A percentile compares a stretch with the other conserved stretches of the same genome.
phyloP scores from a whole-genome alignment of 2,329 filamentous ascomycete genomes.

The Colletotrichum sp. region DNA sequence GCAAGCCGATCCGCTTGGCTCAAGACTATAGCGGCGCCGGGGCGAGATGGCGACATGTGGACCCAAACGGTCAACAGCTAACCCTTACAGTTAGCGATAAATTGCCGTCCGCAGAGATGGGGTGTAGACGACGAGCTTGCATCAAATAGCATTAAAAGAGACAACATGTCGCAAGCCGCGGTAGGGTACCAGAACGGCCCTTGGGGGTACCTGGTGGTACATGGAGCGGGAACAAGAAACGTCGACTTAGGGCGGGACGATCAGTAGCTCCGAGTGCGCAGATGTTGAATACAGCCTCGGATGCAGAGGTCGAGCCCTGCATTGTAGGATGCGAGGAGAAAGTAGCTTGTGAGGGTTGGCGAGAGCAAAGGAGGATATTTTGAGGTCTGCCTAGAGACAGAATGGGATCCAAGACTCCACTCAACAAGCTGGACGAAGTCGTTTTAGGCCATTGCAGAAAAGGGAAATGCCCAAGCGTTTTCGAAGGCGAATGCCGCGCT shows the following conservation, averaged over 20 bases:
- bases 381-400: background rate
- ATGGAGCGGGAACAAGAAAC: background rate
- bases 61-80: background rate
- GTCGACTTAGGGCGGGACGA: background rate
- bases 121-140: background rate
- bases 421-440: background rate
- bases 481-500: background rate
- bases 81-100: background rate
- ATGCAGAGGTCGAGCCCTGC: background rate
- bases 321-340: background rate
- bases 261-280: background rate
- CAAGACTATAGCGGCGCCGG: background rate
- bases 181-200: background rate
- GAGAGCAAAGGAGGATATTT: background rate
- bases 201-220: background rate
- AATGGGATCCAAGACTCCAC: background rate
- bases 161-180: slow-evolving; percentile 14
- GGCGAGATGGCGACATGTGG: background rate
- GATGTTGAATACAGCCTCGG: background rate
- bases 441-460: background rate
- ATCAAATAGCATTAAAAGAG: background rate
- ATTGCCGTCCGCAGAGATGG: background rate
- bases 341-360: background rate
- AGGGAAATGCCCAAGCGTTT: background rate
- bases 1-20: background rate